Base-by-base conservation (phyloP, 2,329 filamentous ascomycete species). In the Rasamsonia emersonii region DNA sequence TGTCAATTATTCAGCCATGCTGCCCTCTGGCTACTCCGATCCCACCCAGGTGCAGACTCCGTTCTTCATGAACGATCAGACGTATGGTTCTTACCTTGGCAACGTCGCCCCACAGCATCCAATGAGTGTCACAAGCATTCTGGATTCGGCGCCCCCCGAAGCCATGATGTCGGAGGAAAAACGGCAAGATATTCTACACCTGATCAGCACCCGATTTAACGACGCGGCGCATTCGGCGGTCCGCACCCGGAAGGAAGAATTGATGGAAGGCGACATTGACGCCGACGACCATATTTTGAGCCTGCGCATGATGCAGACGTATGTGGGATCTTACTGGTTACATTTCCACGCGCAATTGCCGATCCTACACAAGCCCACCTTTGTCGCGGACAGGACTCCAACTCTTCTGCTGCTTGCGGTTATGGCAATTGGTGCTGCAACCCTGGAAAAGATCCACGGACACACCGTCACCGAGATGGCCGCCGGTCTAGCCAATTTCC, bases 321-420 rank as follows among this genome's bases (percentile, higher is more conserved):
- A 95, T 51, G 86, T 93, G 43, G 75, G 79, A 8, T 93, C 86
- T 2, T 98, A 93, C 58, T 98, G 91, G 91, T 71, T 82, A 32
- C 82, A 95, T 56, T 93, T 95, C 50, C 93, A 91, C 56, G 82
- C 88, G 33, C 91, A 96, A 55, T 71, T 96, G 41, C 91, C 91
- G 1, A 94, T 98, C 38, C 67, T 96, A 28, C 91, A 98, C 59
- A 86, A 88, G 51, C 86, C 91, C 3, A 95, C 89, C 0, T 98
- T 96, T 58, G 82, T 79, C 4, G 81, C 89, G 0, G 85, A 93
- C 50, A 82, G 78, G 40, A 91, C 85, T 15, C 86, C 86, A 0
- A 88, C 86, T 44, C 65, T 94, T 13, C 68, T 96, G 5, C 64
- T 98, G 10, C 71, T 96, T 20, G 78, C 85, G 7, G 86, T 96